These are phyloP conservation scores for Microdochium trichocladiopsis DNA, from an alignment of 2,329 filamentous ascomycete genomes.

Conservation along the genomic window DNA sequence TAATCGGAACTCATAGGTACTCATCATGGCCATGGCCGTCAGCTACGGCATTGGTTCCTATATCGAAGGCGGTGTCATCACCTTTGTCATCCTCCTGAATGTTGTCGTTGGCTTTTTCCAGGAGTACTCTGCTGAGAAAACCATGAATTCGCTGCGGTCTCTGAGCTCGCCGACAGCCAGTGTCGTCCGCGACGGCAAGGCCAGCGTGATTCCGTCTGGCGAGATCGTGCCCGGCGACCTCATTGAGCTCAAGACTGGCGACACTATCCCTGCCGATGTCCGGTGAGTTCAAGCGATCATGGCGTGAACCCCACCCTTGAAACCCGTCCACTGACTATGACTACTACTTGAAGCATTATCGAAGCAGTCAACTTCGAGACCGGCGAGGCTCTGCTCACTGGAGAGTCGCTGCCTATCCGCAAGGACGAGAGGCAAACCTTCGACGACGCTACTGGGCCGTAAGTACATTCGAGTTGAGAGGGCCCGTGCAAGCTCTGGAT, in stretches of 20 bases:
- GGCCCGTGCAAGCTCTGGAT: too few species aligned
- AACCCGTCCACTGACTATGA: too few species aligned
- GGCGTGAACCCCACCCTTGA: too few species aligned
- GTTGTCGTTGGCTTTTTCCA: slow-evolving; percentile 47
- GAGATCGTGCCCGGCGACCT: slow-evolving; percentile 52
- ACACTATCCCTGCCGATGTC: slow-evolving; percentile 34
- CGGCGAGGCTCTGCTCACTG: slow-evolving; percentile 57
- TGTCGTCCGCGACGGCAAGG: slow-evolving; percentile 41
- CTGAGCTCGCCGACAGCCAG: slow-evolving; percentile 42
- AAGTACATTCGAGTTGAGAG: too few species aligned
- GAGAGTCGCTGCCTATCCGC: slow-evolving; percentile 53
- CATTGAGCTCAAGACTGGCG: slow-evolving; percentile 44
- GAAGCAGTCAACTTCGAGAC: slow-evolving; percentile 50
- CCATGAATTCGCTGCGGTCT: slow-evolving; percentile 43
- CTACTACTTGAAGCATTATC: slow-evolving; percentile 22
- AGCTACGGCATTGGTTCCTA: slow-evolving; percentile 44
- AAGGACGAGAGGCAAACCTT: slow-evolving; percentile 44
- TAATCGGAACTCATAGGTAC: slow-evolving; percentile 17
- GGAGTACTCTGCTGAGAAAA: slow-evolving; percentile 48
- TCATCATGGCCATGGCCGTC: slow-evolving; percentile 45
- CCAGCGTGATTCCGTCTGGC: slow-evolving; percentile 41
- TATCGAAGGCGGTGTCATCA: slow-evolving; percentile 48
- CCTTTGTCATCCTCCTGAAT: slow-evolving; percentile 43
- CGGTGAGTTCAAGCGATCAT: slow-evolving; percentile 11
- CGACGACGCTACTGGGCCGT: slow-evolving; percentile 41